These are phyloP conservation scores for Sanghuangporus baumii DNA, from an alignment of 1,284 basidiomycete genomes.

Conservation along the genomic window DNA sequence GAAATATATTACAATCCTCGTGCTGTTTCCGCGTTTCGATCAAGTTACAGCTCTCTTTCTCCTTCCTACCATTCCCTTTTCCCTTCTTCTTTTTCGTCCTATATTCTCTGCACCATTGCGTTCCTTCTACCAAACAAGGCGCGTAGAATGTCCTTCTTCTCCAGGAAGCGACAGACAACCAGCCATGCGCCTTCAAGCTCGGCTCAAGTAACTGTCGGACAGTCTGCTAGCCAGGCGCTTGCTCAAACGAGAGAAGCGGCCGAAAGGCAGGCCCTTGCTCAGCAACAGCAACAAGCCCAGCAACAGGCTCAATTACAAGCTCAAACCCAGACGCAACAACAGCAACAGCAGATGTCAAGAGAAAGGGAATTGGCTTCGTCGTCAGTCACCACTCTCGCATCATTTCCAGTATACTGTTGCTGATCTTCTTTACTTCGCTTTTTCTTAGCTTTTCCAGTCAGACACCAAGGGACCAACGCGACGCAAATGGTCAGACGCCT, in stretches of 20 bases:
- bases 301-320: slow-evolving; percentile 45
- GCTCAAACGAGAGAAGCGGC: slow-evolving; percentile 20
- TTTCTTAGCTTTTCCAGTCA: not conserved
- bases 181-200: slow-evolving; percentile 45
- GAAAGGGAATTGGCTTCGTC: slow-evolving; percentile 13
- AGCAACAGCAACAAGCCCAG: slow-evolving; percentile 23
- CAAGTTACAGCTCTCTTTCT: not conserved
- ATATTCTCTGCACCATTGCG: slow-evolving; percentile 41
- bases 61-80: slow-evolving; percentile 12
- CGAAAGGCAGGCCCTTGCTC: slow-evolving; percentile 37
- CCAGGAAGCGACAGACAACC: slow-evolving; percentile 45
- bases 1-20: not conserved
- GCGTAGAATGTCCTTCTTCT: slow-evolving; percentile 84
- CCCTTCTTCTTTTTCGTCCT: slow-evolving; percentile 5
- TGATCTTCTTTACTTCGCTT: not conserved
- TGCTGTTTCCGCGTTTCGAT: not conserved
- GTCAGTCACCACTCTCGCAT: slow-evolving; percentile 9
- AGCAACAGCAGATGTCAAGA: slow-evolving; percentile 8
- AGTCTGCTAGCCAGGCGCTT: slow-evolving; percentile 51
- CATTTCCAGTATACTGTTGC: not conserved
- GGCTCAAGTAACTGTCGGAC: slow-evolving; percentile 46
- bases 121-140: slow-evolving; percentile 48
- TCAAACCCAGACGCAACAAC: slow-evolving; percentile 22
- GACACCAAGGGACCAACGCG: not conserved
- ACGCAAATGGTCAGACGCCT: not conserved